phyloP scores from a whole-genome alignment of 768 basidiomycete genomes.

The Lentinula boryana region DNA sequence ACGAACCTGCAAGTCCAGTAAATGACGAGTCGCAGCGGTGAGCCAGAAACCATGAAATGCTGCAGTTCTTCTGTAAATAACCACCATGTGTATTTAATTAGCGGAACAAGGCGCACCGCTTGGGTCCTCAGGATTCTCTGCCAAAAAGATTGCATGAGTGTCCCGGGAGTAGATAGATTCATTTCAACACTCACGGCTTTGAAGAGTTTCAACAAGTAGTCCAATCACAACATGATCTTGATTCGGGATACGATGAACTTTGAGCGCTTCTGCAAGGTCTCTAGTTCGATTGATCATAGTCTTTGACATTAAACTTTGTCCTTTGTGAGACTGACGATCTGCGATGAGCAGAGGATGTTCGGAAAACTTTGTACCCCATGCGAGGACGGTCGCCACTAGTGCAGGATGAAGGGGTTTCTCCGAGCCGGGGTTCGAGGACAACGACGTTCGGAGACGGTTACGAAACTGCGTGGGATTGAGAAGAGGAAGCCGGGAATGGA shows the following conservation, averaged over 20 bases:
- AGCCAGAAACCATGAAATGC: constrained; percentile 88
- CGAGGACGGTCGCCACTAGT: constrained; percentile 79
- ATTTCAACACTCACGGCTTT: constrained; percentile 66
- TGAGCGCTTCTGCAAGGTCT: constrained; percentile 81
- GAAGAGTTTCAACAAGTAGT: constrained; percentile 75
- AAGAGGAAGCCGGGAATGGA: constrained; percentile 82
- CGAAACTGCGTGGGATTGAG: constrained; percentile 83
- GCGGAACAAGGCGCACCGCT: constrained; percentile 42
- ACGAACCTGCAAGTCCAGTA: constrained; percentile 68
- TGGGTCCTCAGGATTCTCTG: constrained; percentile 70
- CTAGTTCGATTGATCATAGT: constrained; percentile 74
- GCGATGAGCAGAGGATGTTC: constrained; percentile 81
- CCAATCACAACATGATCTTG: constrained; percentile 80
- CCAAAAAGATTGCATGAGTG: not conserved
- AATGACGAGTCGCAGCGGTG: constrained; percentile 67
- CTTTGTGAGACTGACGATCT: constrained; percentile 65
- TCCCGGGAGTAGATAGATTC: not conserved
- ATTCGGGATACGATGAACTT: constrained; percentile 76
- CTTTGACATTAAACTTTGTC: constrained; percentile 74
- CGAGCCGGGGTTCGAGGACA: constrained; percentile 21
- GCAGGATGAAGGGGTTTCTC: constrained; percentile 58
- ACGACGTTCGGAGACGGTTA: constrained; percentile 50
- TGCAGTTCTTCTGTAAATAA: constrained; percentile 24
- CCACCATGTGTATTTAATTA: constrained; percentile 9
- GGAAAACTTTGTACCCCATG: constrained; percentile 92